Evolutionary conservation across 2,329 filamentous ascomycete species (phyloP), one percentile per base, ranked within the genome.

Genomic region (Nothopassalora personata): DNA sequence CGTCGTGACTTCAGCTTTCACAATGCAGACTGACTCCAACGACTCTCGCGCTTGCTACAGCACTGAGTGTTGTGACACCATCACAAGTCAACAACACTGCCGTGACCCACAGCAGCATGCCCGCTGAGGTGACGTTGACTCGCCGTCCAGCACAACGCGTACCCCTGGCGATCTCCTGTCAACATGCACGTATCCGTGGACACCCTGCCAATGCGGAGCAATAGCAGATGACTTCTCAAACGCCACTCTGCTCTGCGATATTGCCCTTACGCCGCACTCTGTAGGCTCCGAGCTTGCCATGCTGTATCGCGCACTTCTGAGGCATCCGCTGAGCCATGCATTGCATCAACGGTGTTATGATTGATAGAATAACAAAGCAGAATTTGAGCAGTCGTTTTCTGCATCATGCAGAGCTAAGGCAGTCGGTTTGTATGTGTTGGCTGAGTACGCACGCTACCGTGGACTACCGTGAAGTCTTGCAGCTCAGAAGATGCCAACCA

Each of bases 391-490:
- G 59, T 66, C 60, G 60, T n/a, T 53, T 57, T 60, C 54, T 65
- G 63, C 59, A 56, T 53, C 55, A 55, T 58, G 58, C 49, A 48
- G 52, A 59, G 54, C 60, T 58, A 43, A 57, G 31, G 54, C 54
- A 59, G 57, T 36, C 50, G 59, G 49, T 48, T 53, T 57, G 31
- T 39, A 50, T 59, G 54, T 51, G 47, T 57, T 62, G 57, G 55
- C 60, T 53, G 57, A 54, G 50, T 48, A 62, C 57, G 64, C 64
- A 64, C 57, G 58, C 54, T 64, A 56, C 64, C 64, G 64, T 60
- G 52, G 56, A 57, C 60, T 64, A 61, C 60, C 62, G 60, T 58
- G 49, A 58, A 58, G 28, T 49, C 55, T 56, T 58, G 59, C 59
- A 59, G 56, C 54, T 56, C 56, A 54, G 47, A 50, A 34, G 54